Evolutionary conservation across 2,329 filamentous ascomycete genomes (phyloP).

Genomic region (Ceratocystis cubensis): DNA sequence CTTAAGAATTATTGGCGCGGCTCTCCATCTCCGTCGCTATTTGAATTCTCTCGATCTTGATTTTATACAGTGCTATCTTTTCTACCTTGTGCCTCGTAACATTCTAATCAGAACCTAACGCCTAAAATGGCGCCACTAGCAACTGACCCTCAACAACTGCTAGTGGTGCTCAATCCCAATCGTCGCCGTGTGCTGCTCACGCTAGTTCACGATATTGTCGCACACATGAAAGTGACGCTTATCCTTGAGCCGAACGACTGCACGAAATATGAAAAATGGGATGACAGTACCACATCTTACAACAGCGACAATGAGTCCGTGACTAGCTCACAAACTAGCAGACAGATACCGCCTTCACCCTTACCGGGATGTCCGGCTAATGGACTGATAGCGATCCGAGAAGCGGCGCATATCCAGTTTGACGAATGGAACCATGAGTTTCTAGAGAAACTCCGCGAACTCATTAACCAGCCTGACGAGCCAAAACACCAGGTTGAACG

Average conservation of each 20-base stretch:
- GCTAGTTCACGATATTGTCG: constrained; percentile 40
- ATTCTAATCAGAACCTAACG: constrained; percentile 3
- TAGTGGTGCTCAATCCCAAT: constrained; percentile 42
- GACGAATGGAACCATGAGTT: constrained; percentile 19
- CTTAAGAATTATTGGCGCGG: neutral
- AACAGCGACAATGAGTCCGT: constrained; percentile 15
- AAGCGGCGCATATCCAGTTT: constrained; percentile 17
- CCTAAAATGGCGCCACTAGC: constrained; percentile 41
- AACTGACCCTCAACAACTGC: constrained; percentile 42
- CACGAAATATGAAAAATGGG: constrained; percentile 15
- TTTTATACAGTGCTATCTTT: neutral
- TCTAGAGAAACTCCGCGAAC: constrained; percentile 16
- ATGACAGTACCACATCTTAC: constrained; percentile 17
- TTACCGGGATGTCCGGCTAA: constrained; percentile 16
- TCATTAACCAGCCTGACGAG: constrained; percentile 24
- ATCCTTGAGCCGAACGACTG: constrained; percentile 25
- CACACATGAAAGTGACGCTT: constrained; percentile 42
- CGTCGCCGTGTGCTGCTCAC: constrained; percentile 39
- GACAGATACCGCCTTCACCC: neutral
- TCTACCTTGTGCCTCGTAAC: neutral
- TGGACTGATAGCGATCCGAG: constrained; percentile 21
- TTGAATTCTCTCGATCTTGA: neutral
- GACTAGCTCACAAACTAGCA: neutral
- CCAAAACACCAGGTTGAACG: constrained; percentile 37
- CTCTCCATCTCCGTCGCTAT: neutral